Evolutionary conservation across 345 rosid species (phyloP).

Genomic region (Sisymbrium altissimum): DNA sequence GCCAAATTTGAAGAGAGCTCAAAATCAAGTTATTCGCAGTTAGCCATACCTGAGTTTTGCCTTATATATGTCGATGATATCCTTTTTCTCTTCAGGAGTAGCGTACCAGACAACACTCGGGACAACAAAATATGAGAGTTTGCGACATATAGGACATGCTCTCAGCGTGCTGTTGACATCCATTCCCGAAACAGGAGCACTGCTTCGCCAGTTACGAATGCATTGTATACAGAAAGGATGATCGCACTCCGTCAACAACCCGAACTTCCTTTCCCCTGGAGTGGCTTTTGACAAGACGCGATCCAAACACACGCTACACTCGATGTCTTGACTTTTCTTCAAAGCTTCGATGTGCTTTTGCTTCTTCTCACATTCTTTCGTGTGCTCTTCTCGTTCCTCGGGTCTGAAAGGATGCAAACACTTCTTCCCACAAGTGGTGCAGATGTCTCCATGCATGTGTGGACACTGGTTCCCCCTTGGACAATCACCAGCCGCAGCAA

Average conservation of each 20-base stretch:
- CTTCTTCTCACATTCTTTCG: slow-evolving; percentile 65
- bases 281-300: slow-evolving; percentile 69
- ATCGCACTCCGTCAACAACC: slow-evolving; percentile 76
- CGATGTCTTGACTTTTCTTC: slow-evolving; percentile 72
- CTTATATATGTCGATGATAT: slow-evolving; percentile 77
- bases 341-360: slow-evolving; percentile 72
- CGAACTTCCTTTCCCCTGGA: slow-evolving; percentile 81
- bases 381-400: slow-evolving; percentile 76
- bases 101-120: slow-evolving; percentile 95
- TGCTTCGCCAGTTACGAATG: slow-evolving; percentile 85
- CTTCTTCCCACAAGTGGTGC: slow-evolving; percentile 75
- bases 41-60: slow-evolving; percentile 66
- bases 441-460: slow-evolving; percentile 81
- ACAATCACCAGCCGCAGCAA: slow-evolving; percentile 83
- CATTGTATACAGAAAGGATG: slow-evolving; percentile 89
- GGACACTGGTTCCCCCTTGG: slow-evolving; percentile 82
- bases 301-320: slow-evolving; percentile 80
- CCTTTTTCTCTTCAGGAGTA: slow-evolving; percentile 72
- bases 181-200: slow-evolving; percentile 83
- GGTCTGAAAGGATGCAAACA: slow-evolving; percentile 89
- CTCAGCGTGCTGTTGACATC: slow-evolving; percentile 79
- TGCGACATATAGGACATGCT: slow-evolving; percentile 93
- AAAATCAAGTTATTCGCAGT: background rate
- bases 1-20: background rate
- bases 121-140: slow-evolving; percentile 88